A percentile compares a stretch with the other conserved stretches of the same genome.
phyloP scores from a whole-genome alignment of 2,329 filamentous ascomycete species.

The Pseudohalonectria lignicola region DNA sequence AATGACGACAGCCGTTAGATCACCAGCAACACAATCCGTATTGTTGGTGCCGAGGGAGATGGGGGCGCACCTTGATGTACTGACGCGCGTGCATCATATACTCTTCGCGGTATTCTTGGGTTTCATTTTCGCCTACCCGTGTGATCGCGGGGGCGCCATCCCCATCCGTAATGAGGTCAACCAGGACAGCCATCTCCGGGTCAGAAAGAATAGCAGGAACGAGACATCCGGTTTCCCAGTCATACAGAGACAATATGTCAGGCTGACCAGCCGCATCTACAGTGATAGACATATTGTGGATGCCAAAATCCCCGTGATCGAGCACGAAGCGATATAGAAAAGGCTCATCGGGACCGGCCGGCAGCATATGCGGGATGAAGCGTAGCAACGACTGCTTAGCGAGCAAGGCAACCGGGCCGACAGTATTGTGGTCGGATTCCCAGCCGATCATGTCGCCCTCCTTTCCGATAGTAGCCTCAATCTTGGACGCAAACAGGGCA shows the following conservation, averaged over 20 bases:
- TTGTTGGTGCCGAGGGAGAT: not conserved
- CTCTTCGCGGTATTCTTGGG: conserved; percentile 5
- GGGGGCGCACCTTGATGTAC: conserved; percentile 13
- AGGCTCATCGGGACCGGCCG: conserved; percentile 5
- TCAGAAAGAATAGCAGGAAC: conserved; percentile 15
- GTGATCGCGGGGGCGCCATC: conserved; percentile 5
- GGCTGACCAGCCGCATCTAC: conserved; percentile 8
- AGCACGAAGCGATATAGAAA: conserved; percentile 18
- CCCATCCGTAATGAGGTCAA: not conserved
- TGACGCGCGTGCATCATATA: conserved; percentile 13
- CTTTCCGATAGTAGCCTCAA: conserved; percentile 14
- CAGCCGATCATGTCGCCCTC: conserved; percentile 13
- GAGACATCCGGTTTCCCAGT: conserved; percentile 18
- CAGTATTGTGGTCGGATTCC: too few species aligned
- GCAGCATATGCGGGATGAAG: conserved; percentile 13
- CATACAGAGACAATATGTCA: conserved; percentile 16
- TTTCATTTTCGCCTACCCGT: conserved; percentile 9
- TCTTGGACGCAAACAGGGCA: conserved; percentile 14
- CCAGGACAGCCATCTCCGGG: not conserved
- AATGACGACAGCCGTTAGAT: not conserved
- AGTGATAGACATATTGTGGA: conserved; percentile 18
- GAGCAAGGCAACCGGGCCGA: conserved; percentile 5
- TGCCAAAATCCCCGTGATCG: conserved; percentile 21
- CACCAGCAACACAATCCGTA: not conserved
- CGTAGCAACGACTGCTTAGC: conserved; percentile 16